Conservation (phyloP, 257 asterid genomes). For the Scutellaria barbata region DNA sequence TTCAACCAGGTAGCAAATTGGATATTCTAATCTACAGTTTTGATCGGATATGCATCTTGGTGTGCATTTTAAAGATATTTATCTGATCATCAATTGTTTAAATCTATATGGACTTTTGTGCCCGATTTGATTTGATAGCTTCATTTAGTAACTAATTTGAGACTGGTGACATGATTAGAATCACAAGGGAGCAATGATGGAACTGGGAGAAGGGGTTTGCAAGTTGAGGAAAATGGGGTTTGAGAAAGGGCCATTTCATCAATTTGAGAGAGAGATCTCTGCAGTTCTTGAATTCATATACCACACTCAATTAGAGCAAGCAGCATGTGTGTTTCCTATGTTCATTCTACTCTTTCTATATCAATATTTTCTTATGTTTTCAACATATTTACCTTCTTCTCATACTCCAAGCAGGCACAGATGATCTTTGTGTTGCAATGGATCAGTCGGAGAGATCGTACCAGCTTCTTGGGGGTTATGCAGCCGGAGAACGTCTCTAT, state of each 20-base stretch:
- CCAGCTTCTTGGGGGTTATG: constrained; percentile 84
- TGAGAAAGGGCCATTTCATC: constrained; percentile 72
- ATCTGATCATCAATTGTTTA: too few relatives aligned
- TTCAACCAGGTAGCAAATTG: constrained; percentile 58
- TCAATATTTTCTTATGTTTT: neutral
- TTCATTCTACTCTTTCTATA: neutral
- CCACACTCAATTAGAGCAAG: constrained; percentile 75
- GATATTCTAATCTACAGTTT: too few relatives aligned
- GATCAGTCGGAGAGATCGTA: constrained; percentile 86
- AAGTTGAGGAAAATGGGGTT: constrained; percentile 81
- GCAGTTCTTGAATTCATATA: constrained; percentile 74
- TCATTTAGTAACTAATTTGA: too few relatives aligned
- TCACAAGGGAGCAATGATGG: constrained; percentile 95
- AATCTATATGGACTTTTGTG: too few relatives aligned
- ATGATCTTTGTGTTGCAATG: constrained; percentile 70
- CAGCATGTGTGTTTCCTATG: constrained; percentile 68
- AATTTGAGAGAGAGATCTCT: constrained; percentile 72
- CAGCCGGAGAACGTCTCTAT: constrained; percentile 73
- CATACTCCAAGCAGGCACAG: constrained; percentile 48
- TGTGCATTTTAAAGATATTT: too few relatives aligned
- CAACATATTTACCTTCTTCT: neutral
- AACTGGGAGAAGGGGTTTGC: constrained; percentile 88
- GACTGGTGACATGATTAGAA: constrained; percentile 44
- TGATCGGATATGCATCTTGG: too few relatives aligned
- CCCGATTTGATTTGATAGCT: too few relatives aligned